These are phyloP conservation scores for Myriosclerotinia scirpicola DNA, from an alignment of 2,329 filamentous ascomycete genomes.

Conservation along the genomic window DNA sequence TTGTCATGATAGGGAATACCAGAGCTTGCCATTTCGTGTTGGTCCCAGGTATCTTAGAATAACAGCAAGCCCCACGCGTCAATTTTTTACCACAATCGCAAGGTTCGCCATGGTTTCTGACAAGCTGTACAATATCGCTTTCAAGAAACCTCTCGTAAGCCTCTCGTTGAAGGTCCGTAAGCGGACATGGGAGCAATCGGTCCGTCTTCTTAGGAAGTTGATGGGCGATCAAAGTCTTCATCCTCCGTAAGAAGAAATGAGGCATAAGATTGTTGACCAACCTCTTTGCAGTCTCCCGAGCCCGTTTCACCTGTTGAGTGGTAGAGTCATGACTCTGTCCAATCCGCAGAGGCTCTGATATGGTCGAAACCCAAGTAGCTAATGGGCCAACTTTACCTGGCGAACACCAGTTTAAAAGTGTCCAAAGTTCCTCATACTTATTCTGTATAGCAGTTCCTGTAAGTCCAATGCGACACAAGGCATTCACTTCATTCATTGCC, in stretches of 20 bases:
- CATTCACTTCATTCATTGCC: constrained; percentile 87
- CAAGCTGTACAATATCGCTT: constrained; percentile 65
- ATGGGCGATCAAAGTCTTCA: constrained; percentile 88
- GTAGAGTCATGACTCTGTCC: constrained; percentile 89
- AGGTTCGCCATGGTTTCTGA: constrained; percentile 64
- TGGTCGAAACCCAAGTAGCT: constrained; percentile 73
- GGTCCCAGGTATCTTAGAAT: constrained; percentile 51
- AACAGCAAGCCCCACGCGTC: constrained; percentile 76
- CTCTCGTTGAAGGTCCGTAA: constrained; percentile 76
- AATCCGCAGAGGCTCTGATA: constrained; percentile 76
- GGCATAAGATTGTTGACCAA: constrained; percentile 86
- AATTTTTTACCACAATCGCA: constrained; percentile 69
- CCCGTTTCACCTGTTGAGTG: constrained; percentile 74
- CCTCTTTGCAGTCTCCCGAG: constrained; percentile 77
- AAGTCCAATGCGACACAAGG: constrained; percentile 86
- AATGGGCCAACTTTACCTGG: constrained; percentile 70
- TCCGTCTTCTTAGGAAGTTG: constrained; percentile 95
- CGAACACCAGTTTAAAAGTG: constrained; percentile 92
- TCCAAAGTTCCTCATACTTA: constrained; percentile 97
- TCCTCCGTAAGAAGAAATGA: constrained; percentile 83
- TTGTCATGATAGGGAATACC: constrained; percentile 82
- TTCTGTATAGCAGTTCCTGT: constrained; percentile 98
- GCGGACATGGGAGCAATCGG: constrained; percentile 88
- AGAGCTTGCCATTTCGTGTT: constrained; percentile 55
- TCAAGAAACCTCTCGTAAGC: constrained; percentile 84